phyloP scores from a whole-genome alignment of 257 asterid species.

The Cordia subcordata region DNA sequence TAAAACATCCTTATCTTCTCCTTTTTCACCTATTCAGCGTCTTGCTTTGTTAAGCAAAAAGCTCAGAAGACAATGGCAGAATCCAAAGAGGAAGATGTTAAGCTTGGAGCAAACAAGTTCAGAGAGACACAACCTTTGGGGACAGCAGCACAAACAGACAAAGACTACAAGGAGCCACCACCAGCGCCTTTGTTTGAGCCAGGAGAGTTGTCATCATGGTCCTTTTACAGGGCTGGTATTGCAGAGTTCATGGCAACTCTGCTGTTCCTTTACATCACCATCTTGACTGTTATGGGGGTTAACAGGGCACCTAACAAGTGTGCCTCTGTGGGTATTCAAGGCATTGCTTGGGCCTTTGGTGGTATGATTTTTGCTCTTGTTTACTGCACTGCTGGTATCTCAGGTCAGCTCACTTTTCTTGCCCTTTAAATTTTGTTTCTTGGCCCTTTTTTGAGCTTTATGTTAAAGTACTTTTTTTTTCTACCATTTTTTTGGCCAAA shows the following conservation, averaged over 20 bases:
- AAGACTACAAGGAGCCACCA: slow-evolving; percentile 48
- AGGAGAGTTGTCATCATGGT: slow-evolving; percentile 46
- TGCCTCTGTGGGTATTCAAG: slow-evolving; percentile 47
- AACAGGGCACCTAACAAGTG: slow-evolving; percentile 31
- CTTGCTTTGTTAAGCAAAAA: background rate
- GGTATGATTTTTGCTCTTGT: slow-evolving; percentile 58
- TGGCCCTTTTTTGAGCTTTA: background rate
- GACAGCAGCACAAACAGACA: slow-evolving; percentile 45
- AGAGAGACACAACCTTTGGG: slow-evolving; percentile 43
- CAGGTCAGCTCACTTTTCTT: slow-evolving; percentile 23
- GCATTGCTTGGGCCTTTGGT: slow-evolving; percentile 56
- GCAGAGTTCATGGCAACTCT: slow-evolving; percentile 51
- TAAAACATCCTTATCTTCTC: slow-evolving; percentile 2
- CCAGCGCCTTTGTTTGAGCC: slow-evolving; percentile 50
- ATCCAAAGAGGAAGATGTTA: slow-evolving; percentile 45
- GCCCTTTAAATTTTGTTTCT: background rate
- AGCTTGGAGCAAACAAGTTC: slow-evolving; percentile 45
- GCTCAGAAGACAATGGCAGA: slow-evolving; percentile 31
- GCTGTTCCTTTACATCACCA: slow-evolving; percentile 40
- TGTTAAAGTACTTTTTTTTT: background rate
- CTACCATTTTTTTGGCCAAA: background rate
- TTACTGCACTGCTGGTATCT: slow-evolving; percentile 52
- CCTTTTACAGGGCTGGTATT: slow-evolving; percentile 51
- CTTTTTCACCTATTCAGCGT: background rate
- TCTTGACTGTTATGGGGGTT: slow-evolving; percentile 49